Conservation (phyloP, 192 early-diverging fungal genomes). For the Coemansia pectinata region DNA sequence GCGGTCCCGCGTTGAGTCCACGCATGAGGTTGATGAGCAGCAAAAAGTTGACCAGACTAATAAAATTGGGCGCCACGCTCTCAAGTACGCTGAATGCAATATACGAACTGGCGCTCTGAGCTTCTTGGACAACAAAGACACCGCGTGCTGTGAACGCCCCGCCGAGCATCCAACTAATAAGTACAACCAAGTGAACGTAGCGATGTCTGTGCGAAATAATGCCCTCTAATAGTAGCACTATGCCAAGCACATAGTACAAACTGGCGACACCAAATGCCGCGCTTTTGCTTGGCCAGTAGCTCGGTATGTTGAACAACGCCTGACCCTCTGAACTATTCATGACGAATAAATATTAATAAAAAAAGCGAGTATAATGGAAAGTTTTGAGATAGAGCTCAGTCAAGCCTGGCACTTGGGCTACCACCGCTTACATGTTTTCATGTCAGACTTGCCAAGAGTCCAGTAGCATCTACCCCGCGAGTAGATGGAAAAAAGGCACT, state of each 20-base stretch:
- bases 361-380: not conserved
- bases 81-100: slow-evolving; percentile 13
- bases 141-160: slow-evolving; percentile 17
- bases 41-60: slow-evolving; percentile 19
- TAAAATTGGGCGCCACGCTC: slow-evolving; percentile 12
- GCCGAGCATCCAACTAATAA: slow-evolving; percentile 13
- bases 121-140: not conserved
- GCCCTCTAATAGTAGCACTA: slow-evolving; percentile 4
- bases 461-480: not conserved
- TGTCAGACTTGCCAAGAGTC: not conserved
- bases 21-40: slow-evolving; percentile 9
- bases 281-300: slow-evolving; percentile 14
- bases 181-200: not conserved
- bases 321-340: not conserved
- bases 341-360: not conserved
- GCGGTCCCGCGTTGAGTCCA: not conserved
- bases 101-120: not conserved
- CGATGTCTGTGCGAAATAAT: not conserved
- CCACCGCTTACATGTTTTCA: not conserved
- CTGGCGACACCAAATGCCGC: slow-evolving; percentile 12
- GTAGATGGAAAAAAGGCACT: not conserved
- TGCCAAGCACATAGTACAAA: not conserved
- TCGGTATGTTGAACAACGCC: slow-evolving; percentile 9
- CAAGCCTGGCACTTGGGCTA: not conserved
- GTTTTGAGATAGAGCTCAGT: not conserved